Base-by-base conservation (phyloP, 1,139 yeast species). In the Hyphopichia buzzinii region DNA sequence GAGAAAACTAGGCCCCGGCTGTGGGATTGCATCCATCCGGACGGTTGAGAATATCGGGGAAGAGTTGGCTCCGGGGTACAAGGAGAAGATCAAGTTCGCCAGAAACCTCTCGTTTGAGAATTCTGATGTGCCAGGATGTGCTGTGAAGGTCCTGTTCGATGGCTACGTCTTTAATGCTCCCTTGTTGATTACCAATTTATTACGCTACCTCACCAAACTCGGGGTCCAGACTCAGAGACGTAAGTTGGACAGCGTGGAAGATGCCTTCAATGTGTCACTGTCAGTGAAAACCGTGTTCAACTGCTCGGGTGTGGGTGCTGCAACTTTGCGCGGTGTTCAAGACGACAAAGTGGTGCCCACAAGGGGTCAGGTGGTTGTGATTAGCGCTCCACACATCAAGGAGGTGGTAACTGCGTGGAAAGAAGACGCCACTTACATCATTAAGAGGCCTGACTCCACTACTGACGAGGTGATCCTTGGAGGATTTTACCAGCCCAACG, bases 261-360 rank as follows among this genome's bases (percentile, higher is more conserved):
- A 49, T 12, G 47, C 40, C 7, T 39, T 36, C 14, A 42, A 35
- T 10, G n/a, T 8, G 5, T 8, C 15, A 10, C 7, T 15, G 10
- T 17, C 26, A 7, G 70, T 77, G 11, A 62, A 65, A 31, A 62
- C 57, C 3, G 81, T 82, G 11, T 80, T 83, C 67, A 84, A 84
- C 49, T 82, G 89, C 55, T 66, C 85, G 0, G 92, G 90, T 12
- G 64, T 79, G 29, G 85, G 87, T 2, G 80, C 89, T 3, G 64
- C 63, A 31, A 47, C 56, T 2, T 57, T 84, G 4, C 76, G 77
- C 12, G 86, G 84, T 7, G 83, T 80, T 29, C 60, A 64, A 17
- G 89, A 83, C 34, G 29, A 39, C 8, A 55, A 62, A 0, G 72
- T 78, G 19, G 78, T 74, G 46, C 85, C 89, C 7, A 76, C 81